Evolutionary conservation across 1,139 yeast genomes (phyloP).

Genomic region (Suhomyces bolitotheri): DNA sequence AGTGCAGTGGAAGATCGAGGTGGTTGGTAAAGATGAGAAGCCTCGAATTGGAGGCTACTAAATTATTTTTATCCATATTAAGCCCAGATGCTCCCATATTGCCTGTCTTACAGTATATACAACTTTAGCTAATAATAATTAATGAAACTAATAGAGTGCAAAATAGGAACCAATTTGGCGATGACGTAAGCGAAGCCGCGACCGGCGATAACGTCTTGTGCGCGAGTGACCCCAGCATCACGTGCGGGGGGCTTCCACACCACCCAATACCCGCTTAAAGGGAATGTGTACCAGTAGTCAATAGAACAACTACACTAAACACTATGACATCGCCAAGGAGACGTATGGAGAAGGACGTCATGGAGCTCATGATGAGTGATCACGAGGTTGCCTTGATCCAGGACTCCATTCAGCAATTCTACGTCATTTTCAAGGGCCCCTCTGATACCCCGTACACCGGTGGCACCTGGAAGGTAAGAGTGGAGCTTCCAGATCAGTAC

Average conservation of each 20-base stretch:
- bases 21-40: conserved; percentile 24
- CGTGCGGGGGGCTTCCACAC: conserved; percentile 2
- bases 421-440: conserved; percentile 86
- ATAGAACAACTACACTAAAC: too few relatives aligned
- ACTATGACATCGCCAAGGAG: conserved; percentile 71
- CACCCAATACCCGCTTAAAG: conserved; percentile 2
- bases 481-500: conserved; percentile 92
- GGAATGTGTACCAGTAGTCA: too few relatives aligned
- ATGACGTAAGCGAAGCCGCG: too few relatives aligned
- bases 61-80: not conserved
- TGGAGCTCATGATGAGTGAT: conserved; percentile 96
- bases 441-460: conserved; percentile 85
- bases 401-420: conserved; percentile 89
- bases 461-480: conserved; percentile 90
- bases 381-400: conserved; percentile 84
- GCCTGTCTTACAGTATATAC: not conserved
- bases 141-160: too few relatives aligned
- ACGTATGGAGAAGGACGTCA: conserved; percentile 94
- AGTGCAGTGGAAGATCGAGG: conserved; percentile 31
- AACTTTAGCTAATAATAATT: too few relatives aligned
- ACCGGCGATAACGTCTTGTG: too few relatives aligned
- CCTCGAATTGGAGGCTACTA: conserved; percentile 18
- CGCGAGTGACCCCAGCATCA: conserved; percentile 9
- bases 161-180: too few relatives aligned
- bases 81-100: not conserved